These are phyloP conservation scores for Houttuynia cordata DNA, from an alignment of 164 flowering plant genomes.

Conservation along the genomic window DNA sequence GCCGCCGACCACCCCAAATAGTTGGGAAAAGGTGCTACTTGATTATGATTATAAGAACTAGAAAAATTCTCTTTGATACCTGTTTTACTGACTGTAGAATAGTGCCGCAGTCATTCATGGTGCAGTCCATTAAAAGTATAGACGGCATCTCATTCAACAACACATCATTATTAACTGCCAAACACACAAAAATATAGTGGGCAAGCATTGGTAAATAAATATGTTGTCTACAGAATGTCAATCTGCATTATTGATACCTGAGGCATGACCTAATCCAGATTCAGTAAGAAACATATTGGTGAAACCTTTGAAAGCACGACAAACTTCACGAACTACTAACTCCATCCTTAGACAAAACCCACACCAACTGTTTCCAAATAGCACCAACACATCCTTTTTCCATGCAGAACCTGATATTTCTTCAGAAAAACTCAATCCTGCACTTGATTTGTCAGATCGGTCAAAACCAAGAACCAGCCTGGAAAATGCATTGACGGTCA, in stretches of 20 bases:
- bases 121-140: slow-evolving; percentile 81
- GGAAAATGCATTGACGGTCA: slow-evolving; percentile 38
- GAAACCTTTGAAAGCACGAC: slow-evolving; percentile 55
- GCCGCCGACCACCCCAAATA: no score
- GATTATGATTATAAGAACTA: no score
- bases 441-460: slow-evolving; percentile 5
- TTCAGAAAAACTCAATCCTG: slow-evolving; percentile 11
- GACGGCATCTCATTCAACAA: slow-evolving; percentile 35
- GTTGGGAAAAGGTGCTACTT: no score
- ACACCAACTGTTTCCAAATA: slow-evolving; percentile 83
- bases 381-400: slow-evolving; percentile 71
- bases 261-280: slow-evolving; percentile 2
- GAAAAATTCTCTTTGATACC: slow-evolving; percentile 22
- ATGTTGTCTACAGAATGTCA: background rate
- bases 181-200: background rate
- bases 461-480: slow-evolving; percentile 41
- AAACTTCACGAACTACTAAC: slow-evolving; percentile 79
- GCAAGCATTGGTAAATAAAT: no score
- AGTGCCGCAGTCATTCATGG: slow-evolving; percentile 67
- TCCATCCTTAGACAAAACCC: slow-evolving; percentile 95
- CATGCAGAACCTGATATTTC: slow-evolving; percentile 22
- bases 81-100: slow-evolving; percentile 44
- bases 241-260: background rate
- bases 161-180: slow-evolving; percentile 12
- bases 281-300: slow-evolving; percentile 20